Percentiles rank a stretch among this genome's conserved stretches.
phyloP scores from a whole-genome alignment of 164 flowering plant genomes.

The Piper longum region DNA sequence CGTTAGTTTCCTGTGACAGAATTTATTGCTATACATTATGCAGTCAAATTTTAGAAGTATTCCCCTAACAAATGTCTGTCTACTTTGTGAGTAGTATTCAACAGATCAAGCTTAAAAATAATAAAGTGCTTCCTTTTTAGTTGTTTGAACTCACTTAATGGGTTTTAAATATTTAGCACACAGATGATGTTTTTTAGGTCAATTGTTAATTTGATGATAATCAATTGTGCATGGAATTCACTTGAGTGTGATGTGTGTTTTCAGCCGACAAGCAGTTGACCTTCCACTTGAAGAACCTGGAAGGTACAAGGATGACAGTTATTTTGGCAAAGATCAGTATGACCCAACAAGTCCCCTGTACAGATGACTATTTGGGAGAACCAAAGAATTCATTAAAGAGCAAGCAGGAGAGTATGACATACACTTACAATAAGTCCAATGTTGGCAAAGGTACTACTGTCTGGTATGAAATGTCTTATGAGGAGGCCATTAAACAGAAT shows the following conservation, averaged over 20 bases:
- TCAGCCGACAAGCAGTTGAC: conserved; percentile 78
- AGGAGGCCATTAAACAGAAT: conserved; percentile 57
- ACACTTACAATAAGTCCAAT: conserved; percentile 64
- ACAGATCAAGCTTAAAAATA: too few relatives aligned
- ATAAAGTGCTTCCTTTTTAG: too few relatives aligned
- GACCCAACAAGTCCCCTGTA: conserved; percentile 69
- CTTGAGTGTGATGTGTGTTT: neutral
- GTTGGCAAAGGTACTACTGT: conserved; percentile 63
- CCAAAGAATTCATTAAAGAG: conserved; percentile 82
- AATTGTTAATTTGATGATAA: too few relatives aligned
- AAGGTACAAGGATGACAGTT: conserved; percentile 45
- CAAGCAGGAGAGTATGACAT: conserved; percentile 49
- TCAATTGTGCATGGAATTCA: neutral
- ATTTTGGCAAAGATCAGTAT: conserved; percentile 58
- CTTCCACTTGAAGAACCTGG: conserved; percentile 93
- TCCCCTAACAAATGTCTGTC: too few relatives aligned
- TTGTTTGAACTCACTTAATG: too few relatives aligned
- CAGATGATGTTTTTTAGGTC: too few relatives aligned
- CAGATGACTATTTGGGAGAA: conserved; percentile 92
- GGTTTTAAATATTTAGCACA: too few relatives aligned
- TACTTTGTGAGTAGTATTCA: too few relatives aligned
- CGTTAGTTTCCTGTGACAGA: too few relatives aligned
- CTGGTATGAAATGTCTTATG: conserved; percentile 82
- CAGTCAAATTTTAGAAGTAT: too few relatives aligned
- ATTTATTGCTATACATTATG: too few relatives aligned